These are phyloP conservation scores for Penicillium macrosclerotiorum DNA, from an alignment of 495 filamentous ascomycete genomes.

Conservation along the genomic window DNA sequence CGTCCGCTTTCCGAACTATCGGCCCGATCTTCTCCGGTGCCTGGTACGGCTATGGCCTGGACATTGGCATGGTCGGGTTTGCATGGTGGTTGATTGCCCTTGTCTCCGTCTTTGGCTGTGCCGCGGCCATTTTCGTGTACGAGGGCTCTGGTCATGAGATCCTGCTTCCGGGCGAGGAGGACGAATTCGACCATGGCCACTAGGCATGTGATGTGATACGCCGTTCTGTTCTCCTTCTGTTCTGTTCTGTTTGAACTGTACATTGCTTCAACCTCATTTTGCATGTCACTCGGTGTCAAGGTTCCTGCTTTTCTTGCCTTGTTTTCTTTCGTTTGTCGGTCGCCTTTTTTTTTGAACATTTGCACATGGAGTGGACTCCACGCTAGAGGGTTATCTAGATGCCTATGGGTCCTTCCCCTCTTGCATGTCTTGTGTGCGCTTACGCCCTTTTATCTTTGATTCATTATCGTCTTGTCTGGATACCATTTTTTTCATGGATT, in stretches of 20 bases:
- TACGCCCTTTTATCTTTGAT: conserved; percentile 8
- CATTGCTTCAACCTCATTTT: conserved; percentile 27
- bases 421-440: no score
- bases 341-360: background rate
- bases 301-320: conserved; percentile 10
- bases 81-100: conserved; percentile 72
- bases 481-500: conserved; percentile 22
- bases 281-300: conserved; percentile 27
- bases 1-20: conserved; percentile 66
- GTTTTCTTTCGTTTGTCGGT: conserved; percentile 1
- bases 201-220: conserved; percentile 20
- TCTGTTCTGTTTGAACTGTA: conserved; percentile 14
- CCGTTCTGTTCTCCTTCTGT: conserved; percentile 7
- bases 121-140: conserved; percentile 64
- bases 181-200: conserved; percentile 35
- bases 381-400: no score
- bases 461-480: conserved; percentile 19
- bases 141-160: conserved; percentile 76
- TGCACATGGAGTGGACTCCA: background rate
- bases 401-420: conserved; percentile 1
- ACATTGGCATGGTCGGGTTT: conserved; percentile 68
- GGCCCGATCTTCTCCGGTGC: conserved; percentile 72
- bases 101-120: conserved; percentile 58
- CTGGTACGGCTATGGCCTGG: conserved; percentile 68
- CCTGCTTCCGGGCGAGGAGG: conserved; percentile 63